Evolutionary conservation across 176 grass and related monocot genomes (phyloP).

Genomic region (Avena atlantica): DNA sequence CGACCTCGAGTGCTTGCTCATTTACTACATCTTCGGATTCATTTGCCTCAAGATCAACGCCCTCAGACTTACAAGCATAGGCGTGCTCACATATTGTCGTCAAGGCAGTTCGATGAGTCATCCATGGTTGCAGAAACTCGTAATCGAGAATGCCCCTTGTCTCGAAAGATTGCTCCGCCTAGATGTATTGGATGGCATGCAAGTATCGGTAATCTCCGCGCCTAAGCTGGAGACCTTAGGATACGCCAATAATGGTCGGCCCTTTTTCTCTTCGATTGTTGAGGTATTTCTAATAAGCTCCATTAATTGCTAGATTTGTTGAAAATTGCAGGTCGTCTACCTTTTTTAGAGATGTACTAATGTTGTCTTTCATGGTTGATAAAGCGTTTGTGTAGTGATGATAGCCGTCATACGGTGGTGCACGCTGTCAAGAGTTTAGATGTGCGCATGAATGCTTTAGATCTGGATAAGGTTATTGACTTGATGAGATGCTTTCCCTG

Average conservation of each 20-base stretch:
- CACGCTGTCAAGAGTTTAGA: not conserved
- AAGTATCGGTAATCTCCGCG: not conserved
- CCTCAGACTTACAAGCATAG: not conserved
- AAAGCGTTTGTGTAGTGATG: not conserved
- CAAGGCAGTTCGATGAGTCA: not conserved
- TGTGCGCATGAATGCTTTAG: not conserved
- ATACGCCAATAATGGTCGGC: too few species aligned
- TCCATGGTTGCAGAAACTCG: not conserved
- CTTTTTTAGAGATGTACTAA: not conserved
- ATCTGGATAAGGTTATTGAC: not conserved
- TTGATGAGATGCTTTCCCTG: not conserved
- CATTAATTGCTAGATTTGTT: not conserved
- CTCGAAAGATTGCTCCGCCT: not conserved
- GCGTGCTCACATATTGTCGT: not conserved
- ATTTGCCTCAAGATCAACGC: not conserved
- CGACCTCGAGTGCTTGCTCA: not conserved
- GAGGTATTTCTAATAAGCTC: not conserved
- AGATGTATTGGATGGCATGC: not conserved
- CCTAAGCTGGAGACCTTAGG: not conserved
- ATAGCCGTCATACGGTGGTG: not conserved
- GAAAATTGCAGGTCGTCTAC: not conserved
- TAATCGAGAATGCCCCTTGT: not conserved
- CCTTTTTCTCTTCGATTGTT: not conserved
- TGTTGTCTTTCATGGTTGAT: not conserved
- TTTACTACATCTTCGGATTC: not conserved